Base-by-base conservation (phyloP, 2,329 filamentous ascomycete genomes). In the Penicillium freii region DNA sequence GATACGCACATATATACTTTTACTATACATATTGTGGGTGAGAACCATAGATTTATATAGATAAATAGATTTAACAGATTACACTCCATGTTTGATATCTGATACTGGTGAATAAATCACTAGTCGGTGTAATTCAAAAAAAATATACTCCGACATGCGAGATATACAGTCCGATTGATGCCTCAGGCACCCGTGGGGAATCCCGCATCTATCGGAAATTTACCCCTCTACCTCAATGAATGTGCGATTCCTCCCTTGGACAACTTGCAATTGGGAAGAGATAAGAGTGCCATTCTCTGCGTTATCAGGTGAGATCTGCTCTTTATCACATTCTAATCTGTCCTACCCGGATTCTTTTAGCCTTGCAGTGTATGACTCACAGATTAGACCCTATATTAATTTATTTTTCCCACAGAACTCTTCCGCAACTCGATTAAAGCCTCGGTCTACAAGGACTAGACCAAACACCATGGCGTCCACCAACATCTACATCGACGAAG, bases 401-500 rank as follows among this genome's bases (percentile, higher is more conserved):
- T 25, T 25, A 33, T 40, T 23, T 25, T 36, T 44, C 34, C 27
- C 45, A 51, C 43, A 54, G 55, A 62, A 51, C 53, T 54, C 42
- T 25, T 44, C 45, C 33, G 19, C 51, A 52, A 36, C 39, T n/a
- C 15, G 19, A 51, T 51, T 13, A 33, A 23, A 34, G 46, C 17
- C 19, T 46, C n/a, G 29, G 51, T 42, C 40, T 45, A 49, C 44
- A 45, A 44, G 19, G 34, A 51, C 42, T 40, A 48, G 38, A 60
- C 21, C 42, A 23, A 36, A 39, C 51, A 59, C 53, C 51, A 77
- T 76, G 75, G 67, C 69, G 40, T 78, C 58, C n/a, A 38, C 44
- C 31, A 62, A 47, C 64, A 79, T 89, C 74, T 91, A 92, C 78
- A 83, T 96, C 71, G 91, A 96, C 80, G 89, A 91, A 71, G 89